These are phyloP conservation scores for Monosporascus sp. DNA, from an alignment of 2,329 filamentous ascomycete species.

Conservation along the genomic window DNA sequence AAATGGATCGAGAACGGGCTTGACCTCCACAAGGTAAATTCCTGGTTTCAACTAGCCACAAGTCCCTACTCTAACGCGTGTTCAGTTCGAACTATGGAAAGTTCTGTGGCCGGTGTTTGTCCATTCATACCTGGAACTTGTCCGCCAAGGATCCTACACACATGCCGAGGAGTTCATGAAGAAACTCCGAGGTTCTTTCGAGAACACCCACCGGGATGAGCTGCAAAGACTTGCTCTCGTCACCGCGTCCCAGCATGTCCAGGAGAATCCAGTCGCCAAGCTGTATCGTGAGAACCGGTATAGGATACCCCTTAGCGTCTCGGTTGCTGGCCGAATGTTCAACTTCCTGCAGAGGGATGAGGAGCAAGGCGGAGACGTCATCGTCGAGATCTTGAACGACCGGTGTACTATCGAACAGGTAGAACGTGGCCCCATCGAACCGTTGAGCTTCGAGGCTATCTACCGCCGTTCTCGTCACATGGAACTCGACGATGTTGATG, in stretches of 20 bases:
- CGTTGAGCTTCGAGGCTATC: conserved; percentile 56
- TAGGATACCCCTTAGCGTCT: conserved; percentile 79
- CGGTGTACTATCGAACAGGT: conserved; percentile 55
- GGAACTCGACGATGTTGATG: conserved; percentile 58
- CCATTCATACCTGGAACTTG: conserved; percentile 81
- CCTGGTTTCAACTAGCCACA: conserved; percentile 9
- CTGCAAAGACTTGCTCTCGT: conserved; percentile 69
- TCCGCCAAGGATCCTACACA: conserved; percentile 63
- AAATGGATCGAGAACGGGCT: conserved; percentile 88
- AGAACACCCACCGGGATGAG: conserved; percentile 74
- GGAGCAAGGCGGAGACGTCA: conserved; percentile 71
- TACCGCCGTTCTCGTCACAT: conserved; percentile 55
- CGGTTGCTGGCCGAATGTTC: conserved; percentile 76
- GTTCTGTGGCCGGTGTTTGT: conserved; percentile 92
- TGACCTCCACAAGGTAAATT: conserved; percentile 80
- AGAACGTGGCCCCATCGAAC: conserved; percentile 56
- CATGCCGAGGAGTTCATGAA: conserved; percentile 72
- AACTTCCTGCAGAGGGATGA: conserved; percentile 86
- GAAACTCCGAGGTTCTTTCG: conserved; percentile 62
- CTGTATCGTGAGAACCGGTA: conserved; percentile 86
- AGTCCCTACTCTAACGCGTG: not conserved
- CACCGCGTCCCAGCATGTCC: conserved; percentile 69
- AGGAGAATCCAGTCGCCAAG: conserved; percentile 70
- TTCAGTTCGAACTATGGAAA: conserved; percentile 76
- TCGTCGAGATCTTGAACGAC: conserved; percentile 65